Percentiles rank a stretch among this genome's conserved stretches.
These are phyloP conservation scores for Microbotryum silenes-acaulis DNA, from an alignment of 1,284 basidiomycete species.

Conservation along the genomic window DNA sequence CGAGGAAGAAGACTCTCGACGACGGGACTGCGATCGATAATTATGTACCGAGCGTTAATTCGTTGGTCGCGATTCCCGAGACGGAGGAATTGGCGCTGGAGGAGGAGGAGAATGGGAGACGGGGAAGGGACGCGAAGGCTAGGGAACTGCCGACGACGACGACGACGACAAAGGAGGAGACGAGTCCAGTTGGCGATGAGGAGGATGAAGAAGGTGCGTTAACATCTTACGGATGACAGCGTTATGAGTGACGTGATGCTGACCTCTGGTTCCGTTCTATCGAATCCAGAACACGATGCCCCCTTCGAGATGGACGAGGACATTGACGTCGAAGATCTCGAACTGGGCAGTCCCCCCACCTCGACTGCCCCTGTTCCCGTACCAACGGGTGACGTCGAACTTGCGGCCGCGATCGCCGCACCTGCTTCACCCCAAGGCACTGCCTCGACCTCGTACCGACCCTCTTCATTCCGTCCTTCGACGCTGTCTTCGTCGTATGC, in stretches of 20 bases:
- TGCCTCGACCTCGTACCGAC: constrained; percentile 3
- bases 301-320: constrained; percentile 36
- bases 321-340: constrained; percentile 14
- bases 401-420: background rate
- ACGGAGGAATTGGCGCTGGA: constrained; percentile 18
- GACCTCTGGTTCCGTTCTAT: background rate
- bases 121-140: background rate
- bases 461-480: constrained; percentile 20
- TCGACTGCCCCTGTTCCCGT: background rate
- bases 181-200: background rate
- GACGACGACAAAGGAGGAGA: background rate
- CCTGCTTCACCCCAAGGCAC: background rate
- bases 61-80: constrained; percentile 25
- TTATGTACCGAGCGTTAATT: constrained; percentile 9
- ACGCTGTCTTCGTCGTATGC: constrained; percentile 25
- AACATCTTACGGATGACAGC: too few relatives aligned
- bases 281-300: constrained; percentile 7
- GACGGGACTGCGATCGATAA: constrained; percentile 6
- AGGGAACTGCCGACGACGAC: background rate
- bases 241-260: too few relatives aligned
- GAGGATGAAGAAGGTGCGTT: too few relatives aligned
- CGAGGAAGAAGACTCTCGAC: background rate
- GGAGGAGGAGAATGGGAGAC: background rate
- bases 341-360: background rate
- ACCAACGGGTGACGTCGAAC: background rate